A percentile compares a stretch with the other conserved stretches of the same genome.
These are phyloP conservation scores for Amauroascus verrucosus DNA, from an alignment of 2,329 filamentous ascomycete species.

Conservation along the genomic window DNA sequence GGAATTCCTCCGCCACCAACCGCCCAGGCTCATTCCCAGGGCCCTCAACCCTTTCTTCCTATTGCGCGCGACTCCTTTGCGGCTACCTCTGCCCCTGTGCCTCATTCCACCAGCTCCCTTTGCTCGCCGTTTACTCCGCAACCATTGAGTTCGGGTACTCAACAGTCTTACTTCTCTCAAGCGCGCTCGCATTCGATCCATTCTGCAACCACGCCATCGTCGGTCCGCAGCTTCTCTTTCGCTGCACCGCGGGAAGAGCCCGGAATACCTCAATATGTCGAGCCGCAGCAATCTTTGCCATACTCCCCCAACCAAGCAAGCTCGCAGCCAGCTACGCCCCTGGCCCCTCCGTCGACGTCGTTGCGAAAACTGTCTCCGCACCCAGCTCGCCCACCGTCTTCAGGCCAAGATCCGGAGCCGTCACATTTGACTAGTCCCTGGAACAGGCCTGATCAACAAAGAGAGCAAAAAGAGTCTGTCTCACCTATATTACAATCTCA, in stretches of 20 bases:
- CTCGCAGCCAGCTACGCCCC: slow-evolving; percentile 24
- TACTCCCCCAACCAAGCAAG: slow-evolving; percentile 2
- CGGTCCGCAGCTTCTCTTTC: slow-evolving; percentile 14
- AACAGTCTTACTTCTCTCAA: slow-evolving; percentile 30
- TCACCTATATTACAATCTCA: slow-evolving; percentile 26
- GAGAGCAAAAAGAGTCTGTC: slow-evolving; percentile 20
- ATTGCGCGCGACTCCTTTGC: slow-evolving; percentile 29
- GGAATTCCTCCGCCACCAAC: slow-evolving; percentile 21
- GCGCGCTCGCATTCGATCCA: slow-evolving; percentile 16
- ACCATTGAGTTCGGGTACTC: slow-evolving; percentile 26
- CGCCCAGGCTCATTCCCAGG: slow-evolving; percentile 15
- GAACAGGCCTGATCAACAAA: slow-evolving; percentile 22
- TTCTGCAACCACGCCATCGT: slow-evolving; percentile 14
- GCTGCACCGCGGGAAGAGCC: slow-evolving; percentile 10
- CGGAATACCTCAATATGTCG: slow-evolving; percentile 1
- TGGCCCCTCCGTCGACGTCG: slow-evolving; percentile 36
- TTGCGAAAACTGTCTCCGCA: slow-evolving; percentile 30
- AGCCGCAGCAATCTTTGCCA: slow-evolving; percentile 2
- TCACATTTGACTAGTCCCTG: slow-evolving; percentile 25
- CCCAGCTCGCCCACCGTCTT: slow-evolving; percentile 29
- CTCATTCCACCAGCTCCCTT: slow-evolving; percentile 21
- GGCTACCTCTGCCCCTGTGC: slow-evolving; percentile 18
- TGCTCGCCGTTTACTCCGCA: slow-evolving; percentile 35
- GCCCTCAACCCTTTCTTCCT: slow-evolving; percentile 15
- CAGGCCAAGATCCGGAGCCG: slow-evolving; percentile 29